Conservation (phyloP, 1,284 basidiomycete genomes). For the Anthracocystis panici-leucophaei region DNA sequence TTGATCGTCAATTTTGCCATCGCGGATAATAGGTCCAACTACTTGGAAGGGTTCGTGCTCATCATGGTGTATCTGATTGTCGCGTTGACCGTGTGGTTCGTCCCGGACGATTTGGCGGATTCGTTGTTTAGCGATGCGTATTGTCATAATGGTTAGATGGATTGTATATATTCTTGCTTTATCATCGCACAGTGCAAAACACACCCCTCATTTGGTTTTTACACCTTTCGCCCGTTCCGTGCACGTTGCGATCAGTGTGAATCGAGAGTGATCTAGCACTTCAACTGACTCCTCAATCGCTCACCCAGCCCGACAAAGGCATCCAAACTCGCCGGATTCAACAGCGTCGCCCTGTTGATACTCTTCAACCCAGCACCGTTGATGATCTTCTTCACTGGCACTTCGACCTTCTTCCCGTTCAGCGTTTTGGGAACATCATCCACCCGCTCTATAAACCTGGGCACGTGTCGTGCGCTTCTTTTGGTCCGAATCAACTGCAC, state of each 20-base stretch:
- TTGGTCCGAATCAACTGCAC: slow-evolving; percentile 75
- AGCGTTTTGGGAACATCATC: slow-evolving; percentile 82
- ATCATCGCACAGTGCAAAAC: not conserved
- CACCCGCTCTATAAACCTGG: slow-evolving; percentile 77
- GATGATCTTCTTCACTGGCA: slow-evolving; percentile 84
- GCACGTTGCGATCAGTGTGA: not conserved
- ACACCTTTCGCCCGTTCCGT: not conserved
- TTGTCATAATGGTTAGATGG: slow-evolving; percentile 17
- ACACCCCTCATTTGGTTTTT: not conserved
- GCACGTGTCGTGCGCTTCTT: slow-evolving; percentile 73
- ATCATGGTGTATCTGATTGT: slow-evolving; percentile 60
- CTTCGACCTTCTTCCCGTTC: slow-evolving; percentile 87
- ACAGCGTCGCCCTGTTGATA: slow-evolving; percentile 81
- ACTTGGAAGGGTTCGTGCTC: slow-evolving; percentile 58
- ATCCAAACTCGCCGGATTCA: slow-evolving; percentile 80
- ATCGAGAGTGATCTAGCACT: not conserved
- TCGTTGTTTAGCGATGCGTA: slow-evolving; percentile 37
- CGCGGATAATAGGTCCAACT: slow-evolving; percentile 59
- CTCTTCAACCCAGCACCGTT: slow-evolving; percentile 80
- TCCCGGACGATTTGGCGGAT: slow-evolving; percentile 47
- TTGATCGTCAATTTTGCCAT: slow-evolving; percentile 61
- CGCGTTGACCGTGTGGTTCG: slow-evolving; percentile 56
- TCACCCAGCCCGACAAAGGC: slow-evolving; percentile 77
- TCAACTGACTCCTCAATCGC: slow-evolving; percentile 72
- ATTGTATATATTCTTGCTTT: slow-evolving; percentile 2